A percentile compares a stretch with the other conserved stretches of the same genome.
phyloP scores from a whole-genome alignment of 805 yeast genomes.

The Yarrowia keelungensis region DNA sequence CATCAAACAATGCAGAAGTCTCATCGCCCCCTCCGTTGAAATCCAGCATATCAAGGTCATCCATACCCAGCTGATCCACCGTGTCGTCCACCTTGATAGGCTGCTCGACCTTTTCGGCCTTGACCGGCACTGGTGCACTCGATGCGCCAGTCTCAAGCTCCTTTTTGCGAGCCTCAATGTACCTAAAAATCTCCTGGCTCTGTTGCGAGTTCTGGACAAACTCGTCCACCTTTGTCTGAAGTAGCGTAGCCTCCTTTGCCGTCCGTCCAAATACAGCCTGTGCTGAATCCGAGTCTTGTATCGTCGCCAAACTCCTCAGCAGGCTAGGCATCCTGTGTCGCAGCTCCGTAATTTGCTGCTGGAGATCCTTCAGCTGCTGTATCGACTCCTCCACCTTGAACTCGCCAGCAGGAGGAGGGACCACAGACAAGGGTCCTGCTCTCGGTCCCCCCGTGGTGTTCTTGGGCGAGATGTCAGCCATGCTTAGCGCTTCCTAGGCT shows the following conservation, averaged over 20 bases:
- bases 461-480: conserved; percentile 35
- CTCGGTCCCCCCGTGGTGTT: conserved; percentile 16
- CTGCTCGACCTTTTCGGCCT: background rate
- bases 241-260: conserved; percentile 29
- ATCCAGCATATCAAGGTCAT: conserved; percentile 52
- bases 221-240: conserved; percentile 36
- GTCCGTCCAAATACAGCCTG: conserved; percentile 36
- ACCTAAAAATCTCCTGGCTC: conserved; percentile 31
- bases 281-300: conserved; percentile 27
- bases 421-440: background rate
- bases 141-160: conserved; percentile 15
- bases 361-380: conserved; percentile 24
- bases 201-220: conserved; percentile 26
- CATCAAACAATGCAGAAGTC: conserved; percentile 34
- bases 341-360: conserved; percentile 12
- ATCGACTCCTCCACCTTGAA: conserved; percentile 32
- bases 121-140: background rate
- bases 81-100: conserved; percentile 7
- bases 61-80: conserved; percentile 22
- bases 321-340: conserved; percentile 34
- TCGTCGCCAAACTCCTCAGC: conserved; percentile 31
- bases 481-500: background rate
- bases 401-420: background rate
- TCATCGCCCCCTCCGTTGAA: conserved; percentile 39
- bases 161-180: conserved; percentile 15